phyloP scores from a whole-genome alignment of 148 eudicot species.

The Rhododendron vialii region DNA sequence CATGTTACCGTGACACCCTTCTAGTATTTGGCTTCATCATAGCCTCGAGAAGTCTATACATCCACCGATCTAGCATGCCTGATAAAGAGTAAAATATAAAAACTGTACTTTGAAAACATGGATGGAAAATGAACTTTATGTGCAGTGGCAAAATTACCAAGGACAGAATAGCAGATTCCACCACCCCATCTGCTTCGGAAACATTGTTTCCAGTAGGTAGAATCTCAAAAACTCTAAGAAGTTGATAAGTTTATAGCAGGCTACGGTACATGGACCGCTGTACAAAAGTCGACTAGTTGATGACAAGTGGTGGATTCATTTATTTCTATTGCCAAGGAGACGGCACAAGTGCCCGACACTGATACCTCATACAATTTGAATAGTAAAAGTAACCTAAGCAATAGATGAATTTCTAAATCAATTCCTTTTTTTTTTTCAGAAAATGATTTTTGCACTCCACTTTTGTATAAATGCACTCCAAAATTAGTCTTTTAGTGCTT shows the following conservation, averaged over 20 bases:
- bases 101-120: background rate
- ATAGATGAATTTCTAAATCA: background rate
- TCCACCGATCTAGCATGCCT: constrained; percentile 98
- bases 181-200: background rate
- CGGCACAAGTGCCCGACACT: background rate
- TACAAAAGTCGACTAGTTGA: background rate
- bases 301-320: background rate
- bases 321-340: background rate
- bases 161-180: background rate
- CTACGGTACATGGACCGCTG: background rate
- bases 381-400: background rate
- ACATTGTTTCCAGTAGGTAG: background rate
- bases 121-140: background rate
- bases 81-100: constrained; percentile 4
- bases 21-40: constrained; percentile 55
- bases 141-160: background rate
- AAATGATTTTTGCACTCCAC: background rate
- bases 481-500: background rate
- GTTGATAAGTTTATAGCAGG: background rate
- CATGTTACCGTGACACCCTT: constrained; percentile 20
- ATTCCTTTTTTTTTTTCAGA: background rate
- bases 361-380: background rate
- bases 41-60: constrained; percentile 69
- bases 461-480: background rate
- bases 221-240: background rate